phyloP scores from a whole-genome alignment of 805 yeast species.

The Candida saitoana region DNA sequence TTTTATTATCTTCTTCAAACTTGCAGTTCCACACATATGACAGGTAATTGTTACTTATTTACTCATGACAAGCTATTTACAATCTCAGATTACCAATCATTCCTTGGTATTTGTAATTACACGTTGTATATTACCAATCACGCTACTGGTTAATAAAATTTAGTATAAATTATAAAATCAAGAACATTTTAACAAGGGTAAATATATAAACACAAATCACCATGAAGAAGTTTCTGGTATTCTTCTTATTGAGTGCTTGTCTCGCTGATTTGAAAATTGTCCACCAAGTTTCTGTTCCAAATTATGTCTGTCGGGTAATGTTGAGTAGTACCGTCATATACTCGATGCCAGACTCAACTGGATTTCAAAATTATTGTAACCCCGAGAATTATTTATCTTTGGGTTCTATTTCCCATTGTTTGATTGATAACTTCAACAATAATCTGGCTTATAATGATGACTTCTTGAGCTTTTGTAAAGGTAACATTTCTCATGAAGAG shows the following conservation, averaged over 20 bases:
- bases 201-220: no score
- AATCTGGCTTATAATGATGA: conserved; percentile 15
- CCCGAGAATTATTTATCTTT: conserved; percentile 32
- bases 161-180: no score
- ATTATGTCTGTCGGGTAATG: neutral
- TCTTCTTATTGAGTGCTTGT: neutral
- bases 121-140: no score
- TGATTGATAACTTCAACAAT: conserved; percentile 13
- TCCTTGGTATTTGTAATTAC: no score
- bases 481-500: conserved; percentile 21
- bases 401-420: conserved; percentile 35
- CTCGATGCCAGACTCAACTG: conserved; percentile 1
- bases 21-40: no score
- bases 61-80: no score
- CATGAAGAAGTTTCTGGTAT: neutral
- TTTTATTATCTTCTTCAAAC: no score
- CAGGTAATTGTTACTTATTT: no score
- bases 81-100: no score
- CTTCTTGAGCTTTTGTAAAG: conserved; percentile 15
- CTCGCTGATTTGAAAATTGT: neutral
- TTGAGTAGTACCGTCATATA: conserved; percentile 3
- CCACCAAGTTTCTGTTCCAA: neutral
- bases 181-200: no score
- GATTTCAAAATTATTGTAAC: conserved; percentile 22
- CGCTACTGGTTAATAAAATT: no score